These are phyloP conservation scores for Speleostelium caveatum DNA, from an alignment of 78 protist genomes.

Conservation along the genomic window DNA sequence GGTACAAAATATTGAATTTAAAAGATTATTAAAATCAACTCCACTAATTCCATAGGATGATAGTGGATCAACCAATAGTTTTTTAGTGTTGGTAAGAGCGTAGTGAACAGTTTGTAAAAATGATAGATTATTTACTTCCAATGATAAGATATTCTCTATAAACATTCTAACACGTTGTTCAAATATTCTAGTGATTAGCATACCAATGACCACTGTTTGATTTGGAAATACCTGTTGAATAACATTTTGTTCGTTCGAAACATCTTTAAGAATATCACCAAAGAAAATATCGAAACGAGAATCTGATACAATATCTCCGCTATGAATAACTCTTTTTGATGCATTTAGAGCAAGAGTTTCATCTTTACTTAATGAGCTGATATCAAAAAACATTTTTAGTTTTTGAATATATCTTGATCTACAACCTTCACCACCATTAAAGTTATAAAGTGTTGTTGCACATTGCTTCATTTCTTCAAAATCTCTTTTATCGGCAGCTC, in stretches of 20 bases:
- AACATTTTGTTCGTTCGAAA: slow-evolving; percentile 33
- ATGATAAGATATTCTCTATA: slow-evolving; percentile 37
- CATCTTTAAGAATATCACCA: slow-evolving; percentile 46
- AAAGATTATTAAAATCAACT: slow-evolving; percentile 39
- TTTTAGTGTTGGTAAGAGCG: slow-evolving; percentile 35
- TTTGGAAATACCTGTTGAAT: slow-evolving; percentile 62
- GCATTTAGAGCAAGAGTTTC: slow-evolving; percentile 35
- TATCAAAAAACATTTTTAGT: slow-evolving; percentile 67
- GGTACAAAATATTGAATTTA: slow-evolving; percentile 30
- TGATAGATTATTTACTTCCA: slow-evolving; percentile 12
- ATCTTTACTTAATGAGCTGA: slow-evolving; percentile 25
- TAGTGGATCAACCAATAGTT: slow-evolving; percentile 54
- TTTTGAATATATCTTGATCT: slow-evolving; percentile 53
- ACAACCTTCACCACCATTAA: slow-evolving; percentile 69
- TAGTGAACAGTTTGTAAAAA: slow-evolving; percentile 41
- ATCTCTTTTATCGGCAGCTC: slow-evolving; percentile 62
- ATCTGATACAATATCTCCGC: slow-evolving; percentile 29
- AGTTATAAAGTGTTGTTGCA: slow-evolving; percentile 41
- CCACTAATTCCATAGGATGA: slow-evolving; percentile 47
- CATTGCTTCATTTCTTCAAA: slow-evolving; percentile 70
- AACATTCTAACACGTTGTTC: slow-evolving; percentile 68
- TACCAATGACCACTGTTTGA: slow-evolving; percentile 68
- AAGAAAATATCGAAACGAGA: slow-evolving; percentile 42
- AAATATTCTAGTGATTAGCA: slow-evolving; percentile 58
- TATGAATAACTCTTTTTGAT: slow-evolving; percentile 9